Evolutionary conservation across 1,284 basidiomycete genomes (phyloP).

Genomic region (Ganoderma lingzhi): DNA sequence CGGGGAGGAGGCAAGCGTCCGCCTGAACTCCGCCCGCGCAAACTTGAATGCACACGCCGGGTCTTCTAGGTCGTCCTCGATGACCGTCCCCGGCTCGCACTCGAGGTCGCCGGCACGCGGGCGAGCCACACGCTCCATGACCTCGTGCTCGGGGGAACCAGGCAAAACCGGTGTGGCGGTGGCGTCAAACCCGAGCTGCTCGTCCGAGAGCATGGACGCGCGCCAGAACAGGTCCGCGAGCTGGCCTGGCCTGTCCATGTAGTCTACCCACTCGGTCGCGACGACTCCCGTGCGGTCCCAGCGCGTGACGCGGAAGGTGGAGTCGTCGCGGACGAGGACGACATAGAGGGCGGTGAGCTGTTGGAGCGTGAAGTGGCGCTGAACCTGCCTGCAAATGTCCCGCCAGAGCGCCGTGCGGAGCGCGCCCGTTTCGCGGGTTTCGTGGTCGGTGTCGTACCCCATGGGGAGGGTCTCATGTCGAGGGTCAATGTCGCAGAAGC

Average conservation of each 20-base stretch:
- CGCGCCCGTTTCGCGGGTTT: background rate
- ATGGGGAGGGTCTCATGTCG: background rate
- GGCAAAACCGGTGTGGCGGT: conserved; percentile 12
- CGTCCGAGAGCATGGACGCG: conserved; percentile 15
- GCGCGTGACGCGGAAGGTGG: conserved; percentile 1
- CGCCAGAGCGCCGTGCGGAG: background rate
- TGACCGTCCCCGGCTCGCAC: background rate
- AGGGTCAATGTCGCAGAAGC: conserved; percentile 5
- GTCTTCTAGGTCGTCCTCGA: background rate
- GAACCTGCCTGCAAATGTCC: conserved; percentile 1
- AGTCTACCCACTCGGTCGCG: conserved; percentile 7
- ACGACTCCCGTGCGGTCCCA: conserved; percentile 6
- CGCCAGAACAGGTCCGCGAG: conserved; percentile 16
- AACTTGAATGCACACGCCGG: background rate
- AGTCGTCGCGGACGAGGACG: conserved; percentile 1
- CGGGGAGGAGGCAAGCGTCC: background rate
- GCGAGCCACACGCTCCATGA: conserved; percentile 10
- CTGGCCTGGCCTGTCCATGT: background rate
- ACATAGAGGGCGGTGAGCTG: background rate
- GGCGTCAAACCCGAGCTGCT: conserved; percentile 20
- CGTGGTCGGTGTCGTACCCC: background rate
- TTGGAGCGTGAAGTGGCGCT: conserved; percentile 2
- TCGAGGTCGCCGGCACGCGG: conserved; percentile 1
- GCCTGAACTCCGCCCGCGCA: background rate
- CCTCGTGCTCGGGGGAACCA: conserved; percentile 10